Evolutionary conservation across 2,329 filamentous ascomycete genomes (phyloP).

Genomic region (Penicillium expansum): DNA sequence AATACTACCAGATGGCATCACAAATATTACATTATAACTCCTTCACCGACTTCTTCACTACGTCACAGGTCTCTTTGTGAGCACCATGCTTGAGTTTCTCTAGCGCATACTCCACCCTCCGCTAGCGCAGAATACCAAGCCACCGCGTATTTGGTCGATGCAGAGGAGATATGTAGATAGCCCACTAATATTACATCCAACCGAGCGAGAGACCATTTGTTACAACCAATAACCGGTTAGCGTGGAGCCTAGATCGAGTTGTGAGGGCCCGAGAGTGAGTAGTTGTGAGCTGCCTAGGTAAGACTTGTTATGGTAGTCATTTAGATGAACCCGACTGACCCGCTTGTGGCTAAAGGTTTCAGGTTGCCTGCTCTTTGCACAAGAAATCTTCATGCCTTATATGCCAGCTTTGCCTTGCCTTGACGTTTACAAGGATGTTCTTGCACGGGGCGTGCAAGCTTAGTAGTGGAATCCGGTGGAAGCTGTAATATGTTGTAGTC

Average conservation of each 20-base stretch:
- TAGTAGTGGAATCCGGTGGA: background rate
- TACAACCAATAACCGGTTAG: too few relatives aligned
- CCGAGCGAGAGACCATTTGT: background rate
- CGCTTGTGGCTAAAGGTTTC: too few relatives aligned
- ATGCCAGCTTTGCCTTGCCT: too few relatives aligned
- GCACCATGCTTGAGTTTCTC: conserved; percentile 58
- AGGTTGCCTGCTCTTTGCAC: too few relatives aligned
- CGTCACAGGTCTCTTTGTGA: conserved; percentile 51
- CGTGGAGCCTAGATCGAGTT: background rate
- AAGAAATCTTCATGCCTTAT: too few relatives aligned
- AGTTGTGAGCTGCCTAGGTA: too few relatives aligned
- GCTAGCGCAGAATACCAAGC: conserved; percentile 56
- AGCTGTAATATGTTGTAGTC: background rate
- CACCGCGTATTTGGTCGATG: too few relatives aligned
- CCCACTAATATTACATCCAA: too few relatives aligned
- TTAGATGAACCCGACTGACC: too few relatives aligned
- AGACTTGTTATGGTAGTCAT: too few relatives aligned
- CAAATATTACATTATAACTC: conserved; percentile 2
- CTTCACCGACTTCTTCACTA: conserved; percentile 44
- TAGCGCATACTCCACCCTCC: conserved; percentile 61
- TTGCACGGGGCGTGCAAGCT: background rate
- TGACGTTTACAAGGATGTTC: background rate
- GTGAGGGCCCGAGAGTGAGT: background rate
- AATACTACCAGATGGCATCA: too few relatives aligned
- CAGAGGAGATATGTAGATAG: too few relatives aligned